Conservation (phyloP, 257 asterid genomes). For the Apocynum venetum region DNA sequence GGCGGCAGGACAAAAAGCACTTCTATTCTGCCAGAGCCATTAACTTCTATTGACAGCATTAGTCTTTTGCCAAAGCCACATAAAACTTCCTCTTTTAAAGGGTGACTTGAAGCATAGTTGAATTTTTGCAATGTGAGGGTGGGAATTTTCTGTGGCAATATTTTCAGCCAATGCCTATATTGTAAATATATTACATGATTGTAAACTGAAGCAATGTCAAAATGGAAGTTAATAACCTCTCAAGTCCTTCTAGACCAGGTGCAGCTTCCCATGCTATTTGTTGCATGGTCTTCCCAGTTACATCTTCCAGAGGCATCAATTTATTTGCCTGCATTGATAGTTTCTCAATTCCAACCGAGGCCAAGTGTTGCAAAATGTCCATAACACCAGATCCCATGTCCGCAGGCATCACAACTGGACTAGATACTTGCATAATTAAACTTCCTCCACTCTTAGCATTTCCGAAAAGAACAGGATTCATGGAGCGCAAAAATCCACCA, state of each 20-base stretch:
- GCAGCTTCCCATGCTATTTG: conserved; percentile 80
- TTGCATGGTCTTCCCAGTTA: conserved; percentile 78
- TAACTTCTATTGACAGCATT: not conserved
- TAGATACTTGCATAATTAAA: conserved; percentile 87
- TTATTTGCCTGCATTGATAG: conserved; percentile 92
- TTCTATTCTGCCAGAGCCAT: not conserved
- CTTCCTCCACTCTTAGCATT: conserved; percentile 67
- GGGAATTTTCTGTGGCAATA: not conserved
- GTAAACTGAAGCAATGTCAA: not conserved
- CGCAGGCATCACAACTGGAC: conserved; percentile 93
- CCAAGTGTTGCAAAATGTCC: conserved; percentile 78
- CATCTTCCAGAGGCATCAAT: conserved; percentile 87
- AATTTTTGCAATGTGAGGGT: not conserved
- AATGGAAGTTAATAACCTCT: conserved; percentile 48
- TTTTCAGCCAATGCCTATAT: not conserved
- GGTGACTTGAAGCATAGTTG: not conserved
- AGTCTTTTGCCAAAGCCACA: not conserved
- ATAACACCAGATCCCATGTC: conserved; percentile 86
- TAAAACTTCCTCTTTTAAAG: not conserved
- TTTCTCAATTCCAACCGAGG: conserved; percentile 88
- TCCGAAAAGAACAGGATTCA: conserved; percentile 72
- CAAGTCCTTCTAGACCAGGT: conserved; percentile 52
- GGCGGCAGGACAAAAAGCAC: not conserved
- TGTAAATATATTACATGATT: not conserved
- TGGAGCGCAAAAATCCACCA: conserved; percentile 86